Evolutionary conservation across 106 monocot genomes (phyloP).

Genomic region (Platanthera zijinensis): DNA sequence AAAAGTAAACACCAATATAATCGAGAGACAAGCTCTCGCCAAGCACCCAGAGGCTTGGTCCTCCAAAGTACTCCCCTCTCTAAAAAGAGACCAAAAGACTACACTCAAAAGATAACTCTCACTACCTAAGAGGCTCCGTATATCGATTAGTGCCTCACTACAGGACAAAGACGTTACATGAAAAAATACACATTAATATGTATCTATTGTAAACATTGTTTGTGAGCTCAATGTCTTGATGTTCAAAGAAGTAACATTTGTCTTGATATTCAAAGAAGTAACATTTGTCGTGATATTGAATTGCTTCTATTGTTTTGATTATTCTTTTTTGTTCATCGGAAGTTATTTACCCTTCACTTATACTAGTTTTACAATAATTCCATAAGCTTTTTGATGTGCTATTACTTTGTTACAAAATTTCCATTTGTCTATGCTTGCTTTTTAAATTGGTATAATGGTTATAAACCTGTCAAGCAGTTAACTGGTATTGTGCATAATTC

Average conservation of each 20-base stretch:
- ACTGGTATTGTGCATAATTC: conserved; percentile 3
- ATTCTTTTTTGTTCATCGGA: background rate
- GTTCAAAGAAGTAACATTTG: background rate
- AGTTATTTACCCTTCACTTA: background rate
- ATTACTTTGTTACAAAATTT: background rate
- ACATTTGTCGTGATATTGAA: background rate
- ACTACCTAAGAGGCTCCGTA: too few relatives aligned
- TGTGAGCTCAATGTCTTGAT: background rate
- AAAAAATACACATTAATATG: too few relatives aligned
- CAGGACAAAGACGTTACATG: too few relatives aligned
- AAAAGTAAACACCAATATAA: too few relatives aligned
- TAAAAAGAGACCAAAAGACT: too few relatives aligned
- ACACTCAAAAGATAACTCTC: too few relatives aligned
- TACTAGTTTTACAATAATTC: too few relatives aligned
- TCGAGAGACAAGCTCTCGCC: too few relatives aligned
- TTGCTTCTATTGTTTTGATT: background rate
- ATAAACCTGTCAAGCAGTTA: background rate
- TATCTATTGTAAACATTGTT: background rate
- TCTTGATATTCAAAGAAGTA: background rate
- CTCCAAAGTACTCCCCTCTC: too few relatives aligned
- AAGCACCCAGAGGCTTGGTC: too few relatives aligned
- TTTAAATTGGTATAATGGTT: background rate
- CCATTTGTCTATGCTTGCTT: background rate
- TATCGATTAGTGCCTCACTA: too few relatives aligned
- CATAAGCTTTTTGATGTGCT: background rate